These are phyloP conservation scores for Symmetrospora coprosmae DNA, from an alignment of 768 basidiomycete genomes.

Conservation along the genomic window DNA sequence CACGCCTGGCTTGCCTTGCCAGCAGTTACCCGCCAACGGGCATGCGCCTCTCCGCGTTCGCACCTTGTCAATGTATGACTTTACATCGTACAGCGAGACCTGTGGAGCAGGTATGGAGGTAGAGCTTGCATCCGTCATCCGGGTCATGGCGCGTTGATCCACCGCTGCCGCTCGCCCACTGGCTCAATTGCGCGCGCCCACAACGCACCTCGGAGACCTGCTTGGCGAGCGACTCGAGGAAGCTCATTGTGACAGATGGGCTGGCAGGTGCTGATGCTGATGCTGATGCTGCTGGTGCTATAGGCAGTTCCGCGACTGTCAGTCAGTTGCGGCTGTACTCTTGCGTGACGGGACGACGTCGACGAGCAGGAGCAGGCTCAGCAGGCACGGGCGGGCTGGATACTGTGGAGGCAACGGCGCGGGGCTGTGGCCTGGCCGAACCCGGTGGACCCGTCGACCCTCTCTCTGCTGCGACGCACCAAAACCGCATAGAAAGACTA, in stretches of 20 bases:
- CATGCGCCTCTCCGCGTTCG: not conserved
- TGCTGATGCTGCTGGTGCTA: not conserved
- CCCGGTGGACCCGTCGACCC: no score
- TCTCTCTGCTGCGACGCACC: no score
- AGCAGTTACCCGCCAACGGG: not conserved
- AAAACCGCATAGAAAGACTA: no score
- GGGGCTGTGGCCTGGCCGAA: no score
- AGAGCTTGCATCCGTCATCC: no score
- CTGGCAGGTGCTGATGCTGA: not conserved
- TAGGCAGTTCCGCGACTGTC: no score
- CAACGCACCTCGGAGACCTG: conserved; percentile 23
- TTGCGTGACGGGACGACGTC: no score
- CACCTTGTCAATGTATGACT: conserved; percentile 21
- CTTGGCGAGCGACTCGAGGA: conserved; percentile 16
- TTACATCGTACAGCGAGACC: conserved; percentile 29
- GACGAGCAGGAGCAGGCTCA: no score
- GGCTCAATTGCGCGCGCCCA: not conserved
- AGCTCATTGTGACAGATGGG: conserved; percentile 2
- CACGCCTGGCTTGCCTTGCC: not conserved
- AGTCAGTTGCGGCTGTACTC: no score
- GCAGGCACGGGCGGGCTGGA: no score
- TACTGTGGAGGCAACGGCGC: no score
- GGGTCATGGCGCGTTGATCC: no score
- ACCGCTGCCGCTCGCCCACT: not conserved
- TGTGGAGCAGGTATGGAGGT: not conserved